Evolutionary conservation across 176 grass and related monocot species (phyloP), one percentile per base, ranked within the genome.

Genomic region (Saccharum officinarum): DNA sequence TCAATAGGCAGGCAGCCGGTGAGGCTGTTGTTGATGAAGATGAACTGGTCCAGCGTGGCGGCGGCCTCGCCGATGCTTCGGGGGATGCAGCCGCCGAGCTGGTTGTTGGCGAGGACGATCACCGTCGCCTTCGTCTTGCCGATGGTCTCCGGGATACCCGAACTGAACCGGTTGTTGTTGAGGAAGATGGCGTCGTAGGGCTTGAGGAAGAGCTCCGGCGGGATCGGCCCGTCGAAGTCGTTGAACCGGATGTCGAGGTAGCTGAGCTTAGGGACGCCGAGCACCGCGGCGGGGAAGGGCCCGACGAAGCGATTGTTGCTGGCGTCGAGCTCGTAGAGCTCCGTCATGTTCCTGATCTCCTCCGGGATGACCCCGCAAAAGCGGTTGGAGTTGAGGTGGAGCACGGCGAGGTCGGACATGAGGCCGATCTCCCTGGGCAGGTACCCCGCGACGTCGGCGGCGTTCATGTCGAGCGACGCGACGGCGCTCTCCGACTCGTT

Each of bases 171-270:
- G 20, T 90, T 90, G 65, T 50, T 72, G 18, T 44, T 78, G 0
- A 77, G 33, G 87, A 92, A 92, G 80, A 92, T 72, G 65, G 78
- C 88, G 65, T 90, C 88, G 47, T 71, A 69, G 3, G 26, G 18
- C 65, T 44, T 78, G 0, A 77, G 33, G 84, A 92, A 92, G 80
- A 92, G 70, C 64, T 82, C 84, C 33, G 80, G 76, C 54, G 87
- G 91, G 36, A 92, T 86, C 0, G 71, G 54, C 5, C 91, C 91
- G 13, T 92, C 91, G 55, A 92, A 92, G 23, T 84, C 84, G 37
- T 92, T 92, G 87, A 87, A 92, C 12, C 87, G 84, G 87, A 92
- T 79, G 81, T 92, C 91, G 63, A 92, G 76, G 91, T 77, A 92
- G 54, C 77, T 86, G 55, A 86, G 83, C 17, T 78, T 41, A 6